Evolutionary conservation across 2,329 filamentous ascomycete species (phyloP).

Genomic region (Claviceps lovelessii): DNA sequence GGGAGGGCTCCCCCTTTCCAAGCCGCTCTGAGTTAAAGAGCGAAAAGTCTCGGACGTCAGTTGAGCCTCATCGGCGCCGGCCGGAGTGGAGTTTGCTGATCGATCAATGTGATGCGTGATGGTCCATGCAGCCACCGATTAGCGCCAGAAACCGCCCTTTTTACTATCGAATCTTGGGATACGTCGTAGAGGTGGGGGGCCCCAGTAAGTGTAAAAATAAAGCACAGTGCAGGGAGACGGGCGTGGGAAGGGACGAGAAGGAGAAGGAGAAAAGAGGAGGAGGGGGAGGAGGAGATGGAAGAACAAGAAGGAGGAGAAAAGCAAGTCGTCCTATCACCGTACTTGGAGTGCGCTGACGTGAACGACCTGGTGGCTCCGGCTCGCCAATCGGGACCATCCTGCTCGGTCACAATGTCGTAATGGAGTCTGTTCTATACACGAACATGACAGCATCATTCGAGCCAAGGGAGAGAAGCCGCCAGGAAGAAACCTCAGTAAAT

Average conservation of each 20-base stretch:
- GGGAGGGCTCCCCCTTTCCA: too few relatives aligned
- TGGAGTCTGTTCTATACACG: neutral
- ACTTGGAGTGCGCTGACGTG: neutral
- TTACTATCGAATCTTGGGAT: neutral
- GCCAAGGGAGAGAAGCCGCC: neutral
- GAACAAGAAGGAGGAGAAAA: neutral
- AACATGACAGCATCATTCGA: neutral
- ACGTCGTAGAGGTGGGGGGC: neutral
- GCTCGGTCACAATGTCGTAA: neutral
- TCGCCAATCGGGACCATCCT: neutral
- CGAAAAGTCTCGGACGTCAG: constrained; percentile 3
- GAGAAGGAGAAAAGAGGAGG: too few relatives aligned
- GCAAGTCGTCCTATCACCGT: neutral
- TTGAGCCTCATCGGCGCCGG: constrained; percentile 1
- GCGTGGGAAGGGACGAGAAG: too few relatives aligned
- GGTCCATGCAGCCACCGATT: neutral
- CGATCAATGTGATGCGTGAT: neutral
- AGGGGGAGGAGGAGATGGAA: neutral
- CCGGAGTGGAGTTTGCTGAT: neutral
- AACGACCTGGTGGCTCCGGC: neutral
- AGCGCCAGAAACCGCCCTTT: neutral
- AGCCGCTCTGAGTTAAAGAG: neutral
- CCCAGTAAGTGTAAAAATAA: neutral
- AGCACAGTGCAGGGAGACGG: too few relatives aligned
- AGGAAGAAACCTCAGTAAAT: neutral